Conservation (phyloP, 2,329 filamentous ascomycete genomes). For the Talaromyces sp. region DNA sequence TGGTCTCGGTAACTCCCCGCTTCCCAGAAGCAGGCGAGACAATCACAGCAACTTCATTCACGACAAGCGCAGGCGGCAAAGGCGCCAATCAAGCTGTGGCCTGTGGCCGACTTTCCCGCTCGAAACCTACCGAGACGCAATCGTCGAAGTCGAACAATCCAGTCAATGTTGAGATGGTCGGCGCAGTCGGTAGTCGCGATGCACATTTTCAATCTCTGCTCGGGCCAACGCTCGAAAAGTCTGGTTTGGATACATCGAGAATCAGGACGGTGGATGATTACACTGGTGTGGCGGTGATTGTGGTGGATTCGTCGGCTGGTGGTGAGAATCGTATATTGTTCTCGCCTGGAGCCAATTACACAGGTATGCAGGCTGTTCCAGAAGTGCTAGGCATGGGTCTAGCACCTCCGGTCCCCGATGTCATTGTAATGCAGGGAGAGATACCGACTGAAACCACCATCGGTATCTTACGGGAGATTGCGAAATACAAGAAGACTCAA, state of each 20-base stretch:
- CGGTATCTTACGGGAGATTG: conserved; percentile 50
- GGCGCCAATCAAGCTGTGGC: conserved; percentile 94
- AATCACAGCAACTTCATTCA: conserved; percentile 72
- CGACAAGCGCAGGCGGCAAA: conserved; percentile 83
- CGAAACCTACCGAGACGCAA: conserved; percentile 30
- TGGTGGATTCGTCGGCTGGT: conserved; percentile 68
- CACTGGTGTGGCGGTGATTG: conserved; percentile 70
- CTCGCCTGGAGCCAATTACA: conserved; percentile 65
- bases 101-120: conserved; percentile 73
- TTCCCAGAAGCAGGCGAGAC: conserved; percentile 85
- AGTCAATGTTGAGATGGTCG: conserved; percentile 64
- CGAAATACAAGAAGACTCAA: conserved; percentile 41
- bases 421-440: conserved; percentile 76
- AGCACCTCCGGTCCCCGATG: conserved; percentile 49
- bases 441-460: conserved; percentile 66
- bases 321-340: conserved; percentile 73
- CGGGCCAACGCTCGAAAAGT: conserved; percentile 54
- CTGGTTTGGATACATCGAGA: conserved; percentile 60
- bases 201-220: conserved; percentile 64
- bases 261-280: conserved; percentile 51
- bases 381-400: conserved; percentile 39
- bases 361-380: conserved; percentile 39
- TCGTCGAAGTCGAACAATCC: conserved; percentile 23
- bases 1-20: conserved; percentile 81
- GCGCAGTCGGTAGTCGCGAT: conserved; percentile 60